Percentiles rank a stretch among this genome's conserved stretches.
Conservation (phyloP, 208 protist genomes). For the Leishmania guyanensis region DNA sequence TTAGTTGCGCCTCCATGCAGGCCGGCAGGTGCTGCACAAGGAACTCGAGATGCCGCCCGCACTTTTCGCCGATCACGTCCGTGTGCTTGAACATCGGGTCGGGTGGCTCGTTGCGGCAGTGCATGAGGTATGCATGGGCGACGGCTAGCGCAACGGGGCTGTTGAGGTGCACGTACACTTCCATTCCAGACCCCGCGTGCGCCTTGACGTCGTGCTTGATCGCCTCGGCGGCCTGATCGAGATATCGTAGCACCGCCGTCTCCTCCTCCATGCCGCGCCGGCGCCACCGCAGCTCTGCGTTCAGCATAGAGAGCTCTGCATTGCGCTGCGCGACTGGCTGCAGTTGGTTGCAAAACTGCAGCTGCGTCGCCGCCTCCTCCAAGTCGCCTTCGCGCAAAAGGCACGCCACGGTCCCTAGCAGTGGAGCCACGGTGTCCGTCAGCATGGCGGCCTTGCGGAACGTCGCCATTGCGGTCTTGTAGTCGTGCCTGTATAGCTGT, state of each 20-base stretch:
- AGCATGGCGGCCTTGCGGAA: slow-evolving; percentile 79
- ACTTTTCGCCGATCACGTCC: slow-evolving; percentile 77
- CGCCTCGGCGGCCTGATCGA: slow-evolving; percentile 84
- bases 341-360: slow-evolving; percentile 90
- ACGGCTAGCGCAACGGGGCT: slow-evolving; percentile 59
- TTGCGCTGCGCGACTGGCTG: slow-evolving; percentile 73
- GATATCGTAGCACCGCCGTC: slow-evolving; percentile 48
- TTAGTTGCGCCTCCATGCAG: slow-evolving; percentile 86
- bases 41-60: slow-evolving; percentile 71
- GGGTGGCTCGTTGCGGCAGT: slow-evolving; percentile 87
- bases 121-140: slow-evolving; percentile 84
- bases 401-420: slow-evolving; percentile 77
- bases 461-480: slow-evolving; percentile 60
- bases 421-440: slow-evolving; percentile 76
- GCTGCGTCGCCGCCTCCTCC: slow-evolving; percentile 84
- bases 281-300: slow-evolving; percentile 78
- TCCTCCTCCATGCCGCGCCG: slow-evolving; percentile 72
- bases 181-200: slow-evolving; percentile 36
- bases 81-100: slow-evolving; percentile 56
- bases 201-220: slow-evolving; percentile 57
- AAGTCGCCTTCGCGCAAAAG: slow-evolving; percentile 60
- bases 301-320: slow-evolving; percentile 81
- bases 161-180: slow-evolving; percentile 82
- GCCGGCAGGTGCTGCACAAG: slow-evolving; percentile 83
- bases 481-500: slow-evolving; percentile 75